phyloP scores from a whole-genome alignment of 1,139 yeast species.

The Debaryomyces psychrophilus region DNA sequence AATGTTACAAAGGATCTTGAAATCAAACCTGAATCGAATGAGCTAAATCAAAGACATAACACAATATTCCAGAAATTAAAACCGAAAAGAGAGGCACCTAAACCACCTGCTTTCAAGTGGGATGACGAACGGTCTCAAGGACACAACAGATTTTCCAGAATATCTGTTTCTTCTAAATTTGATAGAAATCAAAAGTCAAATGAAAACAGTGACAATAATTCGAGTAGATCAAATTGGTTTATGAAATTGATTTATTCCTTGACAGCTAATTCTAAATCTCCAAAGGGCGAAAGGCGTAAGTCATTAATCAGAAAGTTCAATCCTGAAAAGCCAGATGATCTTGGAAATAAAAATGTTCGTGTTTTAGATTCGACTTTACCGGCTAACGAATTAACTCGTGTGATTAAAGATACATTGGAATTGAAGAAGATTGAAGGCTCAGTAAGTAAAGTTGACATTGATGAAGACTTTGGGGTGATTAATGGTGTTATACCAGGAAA shows the following conservation, averaged over 20 bases:
- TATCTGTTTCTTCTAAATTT: conserved; percentile 22
- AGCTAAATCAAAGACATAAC: conserved; percentile 11
- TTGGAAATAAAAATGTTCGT: conserved; percentile 26
- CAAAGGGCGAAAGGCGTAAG: conserved; percentile 10
- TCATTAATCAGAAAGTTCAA: conserved; percentile 8
- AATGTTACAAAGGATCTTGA: not conserved
- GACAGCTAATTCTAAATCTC: conserved; percentile 16
- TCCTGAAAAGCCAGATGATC: conserved; percentile 1
- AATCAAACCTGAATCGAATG: not conserved
- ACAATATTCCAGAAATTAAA: conserved; percentile 35
- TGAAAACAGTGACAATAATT: conserved; percentile 14
- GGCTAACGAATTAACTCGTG: conserved; percentile 35
- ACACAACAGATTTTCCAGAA: conserved; percentile 30
- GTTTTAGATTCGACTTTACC: conserved; percentile 39
- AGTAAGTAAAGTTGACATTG: conserved; percentile 43
- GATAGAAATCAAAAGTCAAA: conserved; percentile 6
- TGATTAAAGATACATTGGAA: conserved; percentile 45
- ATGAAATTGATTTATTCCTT: conserved; percentile 38
- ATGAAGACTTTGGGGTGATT: conserved; percentile 48
- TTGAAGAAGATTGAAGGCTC: conserved; percentile 57
- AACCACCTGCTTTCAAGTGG: conserved; percentile 30
- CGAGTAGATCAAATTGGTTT: conserved; percentile 39
- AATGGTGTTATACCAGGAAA: conserved; percentile 53
- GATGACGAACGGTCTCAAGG: conserved; percentile 15
- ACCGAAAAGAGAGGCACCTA: conserved; percentile 52